A percentile compares a stretch with the other conserved stretches of the same genome.
Conservation (phyloP, 108 stramenopile genomes). For the Stephanodiscus triporus region DNA sequence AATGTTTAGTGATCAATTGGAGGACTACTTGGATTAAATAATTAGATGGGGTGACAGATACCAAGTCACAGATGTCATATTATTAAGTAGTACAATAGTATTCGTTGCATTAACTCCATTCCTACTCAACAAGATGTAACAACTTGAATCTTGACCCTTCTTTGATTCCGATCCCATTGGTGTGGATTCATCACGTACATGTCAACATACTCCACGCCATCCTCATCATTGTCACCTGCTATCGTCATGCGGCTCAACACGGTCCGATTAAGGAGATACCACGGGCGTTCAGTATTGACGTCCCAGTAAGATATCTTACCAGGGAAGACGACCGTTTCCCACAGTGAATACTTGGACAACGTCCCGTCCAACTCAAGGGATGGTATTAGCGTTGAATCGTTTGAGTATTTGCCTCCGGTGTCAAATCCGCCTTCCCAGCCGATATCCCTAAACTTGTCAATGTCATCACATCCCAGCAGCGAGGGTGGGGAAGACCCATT, state of each 20-base stretch:
- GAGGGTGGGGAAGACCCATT: neutral
- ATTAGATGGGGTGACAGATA: too few relatives aligned
- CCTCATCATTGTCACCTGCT: neutral
- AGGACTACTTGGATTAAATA: too few relatives aligned
- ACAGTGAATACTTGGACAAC: slow-evolving; percentile 9
- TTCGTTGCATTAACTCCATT: too few relatives aligned
- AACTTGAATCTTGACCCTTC: slow-evolving; percentile 8
- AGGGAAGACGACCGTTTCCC: slow-evolving; percentile 29
- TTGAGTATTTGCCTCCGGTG: neutral
- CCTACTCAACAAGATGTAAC: slow-evolving; percentile 3
- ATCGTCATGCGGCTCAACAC: slow-evolving; percentile 16
- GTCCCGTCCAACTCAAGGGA: slow-evolving; percentile 1
- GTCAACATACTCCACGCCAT: slow-evolving; percentile 19
- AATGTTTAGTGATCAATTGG: too few relatives aligned
- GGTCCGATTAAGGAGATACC: slow-evolving; percentile 9
- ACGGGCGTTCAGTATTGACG: neutral
- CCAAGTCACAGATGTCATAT: too few relatives aligned
- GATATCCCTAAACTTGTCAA: slow-evolving; percentile 8
- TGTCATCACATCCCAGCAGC: slow-evolving; percentile 18
- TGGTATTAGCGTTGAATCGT: slow-evolving; percentile 1
- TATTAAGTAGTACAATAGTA: too few relatives aligned
- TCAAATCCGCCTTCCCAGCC: neutral
- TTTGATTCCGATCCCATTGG: neutral
- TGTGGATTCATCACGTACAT: slow-evolving; percentile 12
- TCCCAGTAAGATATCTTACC: neutral